Base-by-base conservation (phyloP, 2,329 filamentous ascomycete species). In the Cryphonectria naterciae region DNA sequence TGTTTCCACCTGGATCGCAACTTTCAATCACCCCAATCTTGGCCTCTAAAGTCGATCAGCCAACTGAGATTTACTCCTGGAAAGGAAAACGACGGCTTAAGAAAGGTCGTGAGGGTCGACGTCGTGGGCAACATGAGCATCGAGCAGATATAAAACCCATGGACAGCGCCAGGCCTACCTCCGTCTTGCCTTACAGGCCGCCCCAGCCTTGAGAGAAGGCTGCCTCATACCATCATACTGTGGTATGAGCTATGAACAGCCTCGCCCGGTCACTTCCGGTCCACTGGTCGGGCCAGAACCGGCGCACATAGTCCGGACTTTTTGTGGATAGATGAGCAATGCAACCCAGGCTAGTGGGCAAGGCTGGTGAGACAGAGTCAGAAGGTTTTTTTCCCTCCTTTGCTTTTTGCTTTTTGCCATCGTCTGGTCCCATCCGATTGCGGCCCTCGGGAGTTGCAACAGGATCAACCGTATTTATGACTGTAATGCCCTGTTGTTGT, bases 241-340 rank as follows among this genome's bases (percentile, higher is more conserved):
- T 32, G 32, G 32, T 32, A 25, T 46, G n/a, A 28, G n/a, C 22
- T 64, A n/a, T 61, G 35, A n/a, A n/a, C 35, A 39, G 19, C 58
- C 35, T 61, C 58, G 15, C 28, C 28, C 13, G 32, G 56, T 37
- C 32, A 19, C 46, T 61, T 22, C 10, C 28, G 58, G 58, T 22
- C 43, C 63, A 22, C 25, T 39, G n/a, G 43, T 28, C 63, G 63
- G 41, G 19, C 41, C 43, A 49, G 43, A 13, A 49, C 63, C 63
- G 63, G 63, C 63, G 43, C 43, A 37, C 43, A 25, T 35, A 65
- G 39, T 46, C 61, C 61, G 39, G 61, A 19, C 13, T 32, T 64
- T 65, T 65, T 65, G 63, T 65, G 63, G 63, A 41, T 64, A 43
- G 61, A 64, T 46, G 61, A 64, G 43, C 63, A 35, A 65, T 65